Percentiles rank a stretch among this genome's conserved stretches.
Evolutionary conservation across 441 rosid genomes (phyloP).

Genomic region (Croton setiger): DNA sequence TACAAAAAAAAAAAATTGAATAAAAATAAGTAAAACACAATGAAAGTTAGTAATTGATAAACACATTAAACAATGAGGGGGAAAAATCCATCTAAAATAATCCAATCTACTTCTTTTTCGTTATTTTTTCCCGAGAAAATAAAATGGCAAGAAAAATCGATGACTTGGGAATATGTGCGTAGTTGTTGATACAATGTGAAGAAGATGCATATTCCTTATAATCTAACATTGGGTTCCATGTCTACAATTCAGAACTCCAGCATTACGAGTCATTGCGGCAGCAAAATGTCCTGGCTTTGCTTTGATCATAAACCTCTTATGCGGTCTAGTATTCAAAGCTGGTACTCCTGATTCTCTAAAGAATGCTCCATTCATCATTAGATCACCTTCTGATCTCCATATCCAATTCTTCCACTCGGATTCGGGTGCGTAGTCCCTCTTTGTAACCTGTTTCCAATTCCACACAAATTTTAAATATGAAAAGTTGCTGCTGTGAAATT

Average conservation of each 20-base stretch:
- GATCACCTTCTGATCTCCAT: conserved; percentile 51
- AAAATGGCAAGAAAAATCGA: too few relatives aligned
- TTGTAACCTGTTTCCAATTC: conserved; percentile 42
- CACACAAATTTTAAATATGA: background rate
- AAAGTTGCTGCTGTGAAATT: background rate
- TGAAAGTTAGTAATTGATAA: too few relatives aligned
- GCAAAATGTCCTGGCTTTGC: conserved; percentile 36
- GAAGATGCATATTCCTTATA: too few relatives aligned
- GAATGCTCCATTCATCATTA: conserved; percentile 45
- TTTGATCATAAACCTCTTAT: conserved; percentile 25
- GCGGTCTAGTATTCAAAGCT: conserved; percentile 5
- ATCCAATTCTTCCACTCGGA: conserved; percentile 37
- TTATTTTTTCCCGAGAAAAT: too few relatives aligned
- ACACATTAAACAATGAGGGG: too few relatives aligned
- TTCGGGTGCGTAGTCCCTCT: conserved; percentile 33
- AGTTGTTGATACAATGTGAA: too few relatives aligned
- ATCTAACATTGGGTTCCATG: conserved; percentile 10
- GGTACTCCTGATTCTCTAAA: conserved; percentile 39
- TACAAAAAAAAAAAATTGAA: too few relatives aligned
- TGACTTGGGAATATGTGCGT: too few relatives aligned
- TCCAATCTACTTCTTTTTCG: too few relatives aligned
- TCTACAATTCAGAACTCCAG: conserved; percentile 43
- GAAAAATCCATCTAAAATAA: too few relatives aligned
- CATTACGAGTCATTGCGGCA: conserved; percentile 30
- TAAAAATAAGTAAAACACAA: too few relatives aligned